Evolutionary conservation across 2,329 filamentous ascomycete genomes (phyloP), one percentile per base, ranked within the genome.

Genomic region (Verticillium albo-atrum): DNA sequence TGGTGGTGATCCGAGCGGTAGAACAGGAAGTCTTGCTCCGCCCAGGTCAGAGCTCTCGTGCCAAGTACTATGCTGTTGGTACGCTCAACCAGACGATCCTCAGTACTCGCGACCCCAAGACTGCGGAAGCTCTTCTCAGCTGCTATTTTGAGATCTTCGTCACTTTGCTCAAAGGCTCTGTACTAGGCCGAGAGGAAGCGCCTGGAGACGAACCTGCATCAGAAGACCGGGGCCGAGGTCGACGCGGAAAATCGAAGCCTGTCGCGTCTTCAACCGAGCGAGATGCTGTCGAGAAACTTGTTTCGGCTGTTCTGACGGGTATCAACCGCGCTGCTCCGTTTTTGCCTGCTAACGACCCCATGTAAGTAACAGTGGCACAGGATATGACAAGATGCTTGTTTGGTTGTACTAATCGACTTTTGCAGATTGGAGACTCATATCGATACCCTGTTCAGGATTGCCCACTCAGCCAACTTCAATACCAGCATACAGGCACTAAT

Each of bases 391-490:
- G 14, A 4, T 20, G 5, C n/a, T 28, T 25, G 26, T 27, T 53
- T n/a, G 14, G 50, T 10, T 56, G 7, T 55, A 52, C 64, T 66
- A 68, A 67, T 68, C 70, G 27, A 28, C 4, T 15, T 35, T 28
- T 60, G 50, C 64, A 90, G 87, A 26, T 85, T 98, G 65, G 91
- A 96, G 69, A 87, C 89, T 60, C 94, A 99, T 70, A 85, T 99
- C 60, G 90, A 98, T 71, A 97, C 94, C 3, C 83, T 99, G 27
- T 99, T 97, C 82, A 89, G 87, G 68, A 95, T 99, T 68, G 96
- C 95, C 0, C 95, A 99, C 75, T 98, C 94, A 1, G 92, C 94
- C 59, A 99, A 99, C 74, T 98, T 99, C 83, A 99, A 98, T 77
- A 99, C 95, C 1, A 95, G 92, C 71, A 91, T 99, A 37, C 95